Conservation (phyloP, 805 yeast genomes). For the Candida sanyiensis region DNA sequence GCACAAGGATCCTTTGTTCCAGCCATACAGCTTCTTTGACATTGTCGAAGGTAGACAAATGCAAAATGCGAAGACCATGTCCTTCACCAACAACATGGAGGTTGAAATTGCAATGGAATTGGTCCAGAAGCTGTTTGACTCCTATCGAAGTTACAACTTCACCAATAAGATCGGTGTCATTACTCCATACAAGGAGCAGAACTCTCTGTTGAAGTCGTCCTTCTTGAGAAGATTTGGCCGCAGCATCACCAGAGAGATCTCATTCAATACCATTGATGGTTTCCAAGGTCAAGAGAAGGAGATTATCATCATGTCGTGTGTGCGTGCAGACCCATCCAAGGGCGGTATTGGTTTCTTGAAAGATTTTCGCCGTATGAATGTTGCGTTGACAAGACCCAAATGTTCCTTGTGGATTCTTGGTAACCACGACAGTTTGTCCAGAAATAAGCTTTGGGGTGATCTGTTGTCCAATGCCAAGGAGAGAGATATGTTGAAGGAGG, state of each 20-base stretch:
- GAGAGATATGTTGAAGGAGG: slow-evolving; percentile 30
- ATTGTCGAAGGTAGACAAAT: slow-evolving; percentile 59
- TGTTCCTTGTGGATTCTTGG: slow-evolving; percentile 93
- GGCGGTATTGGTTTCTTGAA: slow-evolving; percentile 78
- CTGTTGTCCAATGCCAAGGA: slow-evolving; percentile 59
- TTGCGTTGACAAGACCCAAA: slow-evolving; percentile 90
- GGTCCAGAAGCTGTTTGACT: slow-evolving; percentile 44
- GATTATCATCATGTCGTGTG: slow-evolving; percentile 90
- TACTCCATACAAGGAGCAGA: slow-evolving; percentile 93
- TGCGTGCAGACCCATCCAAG: slow-evolving; percentile 65
- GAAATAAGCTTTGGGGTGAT: slow-evolving; percentile 68
- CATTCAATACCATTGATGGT: slow-evolving; percentile 94
- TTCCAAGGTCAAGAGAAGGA: slow-evolving; percentile 98
- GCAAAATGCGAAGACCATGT: slow-evolving; percentile 57
- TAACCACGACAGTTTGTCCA: slow-evolving; percentile 54
- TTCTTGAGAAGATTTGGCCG: slow-evolving; percentile 61
- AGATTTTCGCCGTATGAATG: slow-evolving; percentile 94
- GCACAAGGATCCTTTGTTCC: slow-evolving; percentile 55
- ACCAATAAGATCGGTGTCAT: slow-evolving; percentile 79
- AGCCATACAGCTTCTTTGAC: slow-evolving; percentile 79
- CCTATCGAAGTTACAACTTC: slow-evolving; percentile 46
- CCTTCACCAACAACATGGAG: slow-evolving; percentile 67
- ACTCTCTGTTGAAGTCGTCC: slow-evolving; percentile 46
- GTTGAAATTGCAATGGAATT: slow-evolving; percentile 69
- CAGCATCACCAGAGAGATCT: slow-evolving; percentile 57